Evolutionary conservation across 176 grass and related monocot species (phyloP).

Genomic region (Musa schizocarpa): DNA sequence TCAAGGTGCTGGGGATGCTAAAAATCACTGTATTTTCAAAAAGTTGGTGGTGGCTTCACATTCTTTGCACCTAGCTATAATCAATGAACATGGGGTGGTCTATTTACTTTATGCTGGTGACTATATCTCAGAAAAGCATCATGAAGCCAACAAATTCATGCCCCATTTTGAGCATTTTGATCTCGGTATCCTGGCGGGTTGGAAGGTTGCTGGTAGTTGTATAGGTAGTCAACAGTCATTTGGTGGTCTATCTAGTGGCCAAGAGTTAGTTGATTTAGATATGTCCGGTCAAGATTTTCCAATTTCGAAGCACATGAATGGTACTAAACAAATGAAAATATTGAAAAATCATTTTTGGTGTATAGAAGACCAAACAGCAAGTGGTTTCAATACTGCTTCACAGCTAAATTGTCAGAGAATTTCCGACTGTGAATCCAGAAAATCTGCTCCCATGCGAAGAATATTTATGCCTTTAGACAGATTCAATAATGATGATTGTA

Average conservation of each 20-base stretch:
- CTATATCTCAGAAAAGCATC: conserved; percentile 49
- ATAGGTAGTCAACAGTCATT: conserved; percentile 52
- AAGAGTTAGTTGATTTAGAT: conserved; percentile 21
- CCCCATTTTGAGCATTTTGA: conserved; percentile 28
- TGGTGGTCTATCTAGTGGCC: conserved; percentile 24
- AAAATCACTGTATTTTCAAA: conserved; percentile 42
- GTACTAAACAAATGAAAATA: conserved; percentile 37
- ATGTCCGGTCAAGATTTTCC: conserved; percentile 21
- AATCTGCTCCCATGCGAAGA: conserved; percentile 39
- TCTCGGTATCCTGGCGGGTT: conserved; percentile 42
- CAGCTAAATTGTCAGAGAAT: conserved; percentile 30
- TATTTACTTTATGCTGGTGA: conserved; percentile 65
- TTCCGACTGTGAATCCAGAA: conserved; percentile 12
- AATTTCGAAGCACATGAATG: conserved; percentile 16
- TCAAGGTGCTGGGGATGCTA: conserved; percentile 4
- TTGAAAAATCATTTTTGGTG: conserved; percentile 30
- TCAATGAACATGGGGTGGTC: conserved; percentile 63
- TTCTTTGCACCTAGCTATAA: conserved; percentile 50
- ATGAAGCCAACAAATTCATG: conserved; percentile 21
- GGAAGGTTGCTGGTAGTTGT: conserved; percentile 66
- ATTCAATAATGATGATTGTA: conserved; percentile 41
- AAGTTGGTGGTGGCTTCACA: conserved; percentile 56
- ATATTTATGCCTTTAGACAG: conserved; percentile 66
- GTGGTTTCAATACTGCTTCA: conserved; percentile 42
- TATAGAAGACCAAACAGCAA: conserved; percentile 34